phyloP scores from a whole-genome alignment of 2,329 filamentous ascomycete genomes.

The Pestalotiopsis sp. region DNA sequence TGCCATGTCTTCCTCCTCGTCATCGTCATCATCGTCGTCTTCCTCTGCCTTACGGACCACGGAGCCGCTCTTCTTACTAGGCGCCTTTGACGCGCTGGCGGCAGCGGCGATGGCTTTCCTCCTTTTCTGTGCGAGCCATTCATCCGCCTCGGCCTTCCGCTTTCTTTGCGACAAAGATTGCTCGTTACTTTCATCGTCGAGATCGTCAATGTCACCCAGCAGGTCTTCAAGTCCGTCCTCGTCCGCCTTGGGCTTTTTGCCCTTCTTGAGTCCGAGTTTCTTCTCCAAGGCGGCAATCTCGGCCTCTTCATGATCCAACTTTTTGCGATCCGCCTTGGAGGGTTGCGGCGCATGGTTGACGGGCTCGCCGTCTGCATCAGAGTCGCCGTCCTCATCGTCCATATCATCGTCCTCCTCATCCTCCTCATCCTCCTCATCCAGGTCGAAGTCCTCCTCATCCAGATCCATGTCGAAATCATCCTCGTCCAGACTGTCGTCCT shows the following conservation, averaged over 20 bases:
- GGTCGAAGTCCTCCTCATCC: conserved; percentile 22
- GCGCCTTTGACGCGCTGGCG: not conserved
- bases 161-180: conserved; percentile 62
- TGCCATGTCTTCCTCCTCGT: conserved; percentile 30
- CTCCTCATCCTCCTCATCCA: conserved; percentile 22
- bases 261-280: conserved; percentile 78
- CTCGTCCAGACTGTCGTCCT: conserved; percentile 9
- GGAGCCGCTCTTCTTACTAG: conserved; percentile 11
- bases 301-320: conserved; percentile 78
- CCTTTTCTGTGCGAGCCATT: conserved; percentile 63
- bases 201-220: conserved; percentile 64
- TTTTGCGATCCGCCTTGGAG: conserved; percentile 54
- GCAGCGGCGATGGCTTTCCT: conserved; percentile 40
- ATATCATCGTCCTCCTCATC: conserved; percentile 22
- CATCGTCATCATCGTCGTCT: conserved; percentile 24
- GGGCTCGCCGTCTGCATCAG: conserved; percentile 88
- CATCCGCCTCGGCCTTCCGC: conserved; percentile 56
- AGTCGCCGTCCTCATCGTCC: conserved; percentile 17
- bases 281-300: conserved; percentile 88
- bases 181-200: conserved; percentile 43
- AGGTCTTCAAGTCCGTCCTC: conserved; percentile 85
- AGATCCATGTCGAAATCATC: conserved; percentile 20
- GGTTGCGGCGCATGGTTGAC: conserved; percentile 11
- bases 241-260: conserved; percentile 71
- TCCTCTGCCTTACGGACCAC: conserved; percentile 23